Base-by-base conservation (phyloP, 495 filamentous ascomycete genomes). In the Podospora appendiculata region DNA sequence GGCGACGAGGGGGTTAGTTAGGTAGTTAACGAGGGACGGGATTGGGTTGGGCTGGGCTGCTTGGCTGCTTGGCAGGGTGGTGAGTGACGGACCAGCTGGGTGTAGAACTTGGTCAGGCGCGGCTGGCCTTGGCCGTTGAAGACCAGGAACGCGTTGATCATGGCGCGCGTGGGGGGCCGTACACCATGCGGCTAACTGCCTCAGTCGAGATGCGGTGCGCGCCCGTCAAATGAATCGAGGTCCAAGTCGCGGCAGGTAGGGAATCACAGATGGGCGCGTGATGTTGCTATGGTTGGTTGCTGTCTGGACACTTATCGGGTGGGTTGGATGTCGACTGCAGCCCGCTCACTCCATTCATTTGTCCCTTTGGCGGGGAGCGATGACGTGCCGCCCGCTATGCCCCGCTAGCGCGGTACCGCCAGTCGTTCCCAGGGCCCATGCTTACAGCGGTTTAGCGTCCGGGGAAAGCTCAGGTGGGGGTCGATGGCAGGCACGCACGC, bases 131-230 rank as follows among this genome's bases (percentile, higher is more conserved):
- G 87, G 69, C 96, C 95, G 67, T 99, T 99, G 79, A 99, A 99
- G 64, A 99, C 90, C 40, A 99, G 79, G 47, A 99, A 89, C 35
- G 93, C 93, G 79, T 96, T 99, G 72, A 99, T 97, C 93, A 99
- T 98, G 52, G 46, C 47, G 54, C 67, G 61, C 33, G 60, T 19
- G 19, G 36, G 25, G 9, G 10, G 35, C 25, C 25, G 25, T 25
- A 25, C 25, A 25, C 25, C 25, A 25, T 25, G 25, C 25, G 25
- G 25, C 25, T 25, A 25, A 25, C 25, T 25, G 25, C 25, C 25
- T 25, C 25, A 25, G 25, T 25, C 25, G 25, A 2, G 25, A 25
- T 25, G 25, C 25, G 25, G 25, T 25, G 25, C 25, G 25, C 16
- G 36, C 40, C 19, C 44, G 35, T 17, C 35, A 17, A 12, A 38